Evolutionary conservation across 208 protist genomes (phyloP).

Genomic region (Acanthamoeba healyi): DNA sequence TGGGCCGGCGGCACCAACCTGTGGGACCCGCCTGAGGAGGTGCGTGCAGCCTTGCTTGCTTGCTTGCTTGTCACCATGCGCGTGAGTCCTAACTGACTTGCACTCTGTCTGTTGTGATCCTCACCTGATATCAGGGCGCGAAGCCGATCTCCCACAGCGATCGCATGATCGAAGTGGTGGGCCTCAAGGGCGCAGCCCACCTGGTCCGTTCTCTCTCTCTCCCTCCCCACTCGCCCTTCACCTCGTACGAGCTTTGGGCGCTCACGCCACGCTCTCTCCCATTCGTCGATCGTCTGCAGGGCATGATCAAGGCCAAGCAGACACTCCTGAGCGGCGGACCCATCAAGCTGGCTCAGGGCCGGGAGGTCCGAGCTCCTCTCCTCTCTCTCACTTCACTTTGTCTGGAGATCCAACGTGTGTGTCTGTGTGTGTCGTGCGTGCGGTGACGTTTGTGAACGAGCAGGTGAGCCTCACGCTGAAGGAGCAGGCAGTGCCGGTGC

Average conservation of each 20-base stretch:
- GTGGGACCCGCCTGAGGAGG: constrained; percentile 77
- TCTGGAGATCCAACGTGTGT: too few relatives aligned
- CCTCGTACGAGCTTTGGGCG: too few relatives aligned
- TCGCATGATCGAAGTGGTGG: constrained; percentile 74
- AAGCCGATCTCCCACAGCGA: constrained; percentile 73
- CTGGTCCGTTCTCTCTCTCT: too few relatives aligned
- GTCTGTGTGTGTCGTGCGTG: too few relatives aligned
- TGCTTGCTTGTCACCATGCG: not conserved
- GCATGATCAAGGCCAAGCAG: constrained; percentile 14
- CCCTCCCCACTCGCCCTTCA: too few relatives aligned
- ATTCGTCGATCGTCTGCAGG: too few relatives aligned
- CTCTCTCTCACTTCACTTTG: too few relatives aligned
- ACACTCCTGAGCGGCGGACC: constrained; percentile 13
- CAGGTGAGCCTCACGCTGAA: constrained; percentile 1
- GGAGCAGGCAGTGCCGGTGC: constrained; percentile 50
- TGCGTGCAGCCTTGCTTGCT: too few relatives aligned
- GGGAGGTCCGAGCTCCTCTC: too few relatives aligned
- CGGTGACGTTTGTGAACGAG: too few relatives aligned
- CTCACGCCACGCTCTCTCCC: too few relatives aligned
- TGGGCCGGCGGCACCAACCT: constrained; percentile 84
- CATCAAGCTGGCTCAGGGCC: constrained; percentile 43
- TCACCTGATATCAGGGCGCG: not conserved
- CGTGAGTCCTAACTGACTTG: not conserved
- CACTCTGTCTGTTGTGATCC: too few relatives aligned
- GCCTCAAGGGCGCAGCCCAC: constrained; percentile 74